phyloP scores from a whole-genome alignment of 345 rosid genomes.

The Hibiscus mutabilis region DNA sequence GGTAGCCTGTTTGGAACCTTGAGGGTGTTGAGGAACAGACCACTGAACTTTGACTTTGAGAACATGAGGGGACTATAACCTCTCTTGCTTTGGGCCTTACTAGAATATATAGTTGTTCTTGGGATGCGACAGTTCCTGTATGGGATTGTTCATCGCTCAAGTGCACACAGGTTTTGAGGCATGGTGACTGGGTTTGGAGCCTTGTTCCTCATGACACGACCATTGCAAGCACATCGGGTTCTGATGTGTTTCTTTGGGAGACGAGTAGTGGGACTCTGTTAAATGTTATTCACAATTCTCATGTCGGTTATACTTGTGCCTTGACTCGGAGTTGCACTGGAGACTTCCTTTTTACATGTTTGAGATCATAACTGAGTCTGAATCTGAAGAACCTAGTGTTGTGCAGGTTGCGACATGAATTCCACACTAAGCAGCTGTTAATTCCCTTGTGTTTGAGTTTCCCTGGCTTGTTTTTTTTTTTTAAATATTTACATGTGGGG shows the following conservation, averaged over 20 bases:
- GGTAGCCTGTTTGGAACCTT: slow-evolving; percentile 70
- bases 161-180: no score
- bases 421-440: slow-evolving; percentile 70
- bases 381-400: slow-evolving; percentile 15
- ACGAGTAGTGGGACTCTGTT: neutral
- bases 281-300: slow-evolving; percentile 30
- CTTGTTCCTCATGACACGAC: neutral
- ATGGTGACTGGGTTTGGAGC: no score
- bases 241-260: slow-evolving; percentile 85
- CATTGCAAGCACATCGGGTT: slow-evolving; percentile 54
- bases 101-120: slow-evolving; percentile 73
- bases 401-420: slow-evolving; percentile 68
- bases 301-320: slow-evolving; percentile 55
- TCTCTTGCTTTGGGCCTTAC: slow-evolving; percentile 61
- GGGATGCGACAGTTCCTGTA: slow-evolving; percentile 28
- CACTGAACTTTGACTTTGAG: slow-evolving; percentile 65
- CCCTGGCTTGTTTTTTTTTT: slow-evolving; percentile 68
- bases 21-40: slow-evolving; percentile 37
- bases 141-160: no score
- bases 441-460: slow-evolving; percentile 82
- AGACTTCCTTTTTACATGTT: slow-evolving; percentile 83
- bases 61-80: slow-evolving; percentile 79
- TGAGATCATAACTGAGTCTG: slow-evolving; percentile 36
- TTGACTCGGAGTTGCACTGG: slow-evolving; percentile 78
- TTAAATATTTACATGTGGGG: no score